phyloP scores from a whole-genome alignment of 1,139 yeast species.

The Zygosaccharomyces sapae region DNA sequence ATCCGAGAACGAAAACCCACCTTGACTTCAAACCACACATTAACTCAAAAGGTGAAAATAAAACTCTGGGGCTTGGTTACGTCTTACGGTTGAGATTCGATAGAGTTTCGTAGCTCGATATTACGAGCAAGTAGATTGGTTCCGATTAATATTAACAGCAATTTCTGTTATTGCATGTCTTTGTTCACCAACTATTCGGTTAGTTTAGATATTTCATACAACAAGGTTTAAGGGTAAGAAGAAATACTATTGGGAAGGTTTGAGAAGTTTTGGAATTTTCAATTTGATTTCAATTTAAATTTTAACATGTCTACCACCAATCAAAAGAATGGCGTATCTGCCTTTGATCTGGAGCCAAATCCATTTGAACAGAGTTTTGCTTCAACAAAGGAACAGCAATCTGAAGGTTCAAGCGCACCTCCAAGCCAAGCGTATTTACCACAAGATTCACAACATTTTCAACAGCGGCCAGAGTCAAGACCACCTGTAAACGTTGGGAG shows the following conservation, averaged over 20 bases:
- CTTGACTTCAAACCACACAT: not conserved
- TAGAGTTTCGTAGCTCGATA: not conserved
- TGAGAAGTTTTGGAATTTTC: not conserved
- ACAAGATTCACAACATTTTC: conserved; percentile 10
- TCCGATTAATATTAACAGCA: not conserved
- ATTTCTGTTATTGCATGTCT: not conserved
- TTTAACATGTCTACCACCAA: conserved; percentile 10
- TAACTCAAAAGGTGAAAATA: not conserved
- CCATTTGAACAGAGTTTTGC: conserved; percentile 96
- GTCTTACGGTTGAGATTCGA: not conserved
- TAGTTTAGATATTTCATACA: not conserved
- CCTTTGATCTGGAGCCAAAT: conserved; percentile 82
- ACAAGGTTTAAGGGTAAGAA: not conserved
- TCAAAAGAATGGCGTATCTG: conserved; percentile 21
- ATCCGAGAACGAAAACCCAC: not conserved
- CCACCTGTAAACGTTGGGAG: conserved; percentile 1
- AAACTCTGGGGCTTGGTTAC: not conserved
- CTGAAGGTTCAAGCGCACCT: conserved; percentile 1
- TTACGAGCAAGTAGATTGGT: not conserved
- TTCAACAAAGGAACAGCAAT: conserved; percentile 34
- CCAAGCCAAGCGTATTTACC: conserved; percentile 31
- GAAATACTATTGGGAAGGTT: not conserved
- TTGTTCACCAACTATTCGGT: not conserved
- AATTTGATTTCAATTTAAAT: not conserved
- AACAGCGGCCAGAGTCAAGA: conserved; percentile 3